Conservation (phyloP, 2,329 filamentous ascomycete species). For the Ceratocystis ficicola region DNA sequence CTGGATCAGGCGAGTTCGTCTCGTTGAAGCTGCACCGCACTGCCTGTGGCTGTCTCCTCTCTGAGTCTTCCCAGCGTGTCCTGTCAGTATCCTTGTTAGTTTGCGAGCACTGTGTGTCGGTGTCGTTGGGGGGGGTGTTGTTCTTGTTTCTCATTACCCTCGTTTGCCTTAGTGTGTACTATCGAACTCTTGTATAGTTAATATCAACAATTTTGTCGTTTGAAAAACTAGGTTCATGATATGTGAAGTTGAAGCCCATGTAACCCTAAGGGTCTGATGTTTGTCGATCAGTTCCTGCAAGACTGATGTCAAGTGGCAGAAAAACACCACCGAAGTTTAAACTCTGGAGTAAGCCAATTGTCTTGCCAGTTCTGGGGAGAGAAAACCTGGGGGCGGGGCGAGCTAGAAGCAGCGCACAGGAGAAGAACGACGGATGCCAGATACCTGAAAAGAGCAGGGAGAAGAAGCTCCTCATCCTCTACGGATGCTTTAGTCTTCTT, state of each 20-base stretch:
- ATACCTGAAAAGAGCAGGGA: background rate
- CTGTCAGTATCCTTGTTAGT: too few species aligned
- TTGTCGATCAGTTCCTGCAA: background rate
- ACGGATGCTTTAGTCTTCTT: too few species aligned
- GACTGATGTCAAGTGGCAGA: background rate
- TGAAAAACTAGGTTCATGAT: background rate
- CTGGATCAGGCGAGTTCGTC: background rate
- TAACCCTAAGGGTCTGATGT: background rate
- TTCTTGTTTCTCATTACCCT: background rate
- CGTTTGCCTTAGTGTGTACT: background rate
- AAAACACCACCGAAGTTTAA: too few species aligned
- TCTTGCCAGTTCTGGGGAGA: background rate
- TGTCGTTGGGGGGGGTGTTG: background rate
- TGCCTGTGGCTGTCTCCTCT: too few species aligned
- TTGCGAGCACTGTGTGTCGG: too few species aligned
- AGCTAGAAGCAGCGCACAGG: background rate
- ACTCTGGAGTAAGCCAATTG: too few species aligned
- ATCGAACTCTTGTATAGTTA: background rate
- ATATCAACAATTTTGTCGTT: background rate
- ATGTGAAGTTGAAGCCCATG: background rate
- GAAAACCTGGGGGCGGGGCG: background rate
- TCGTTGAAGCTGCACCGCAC: background rate
- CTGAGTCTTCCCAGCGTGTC: too few species aligned
- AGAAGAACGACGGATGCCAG: too few species aligned
- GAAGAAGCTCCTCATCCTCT: too few species aligned